phyloP scores from a whole-genome alignment of 2,329 filamentous ascomycete genomes.

The Arthroderma sp. region DNA sequence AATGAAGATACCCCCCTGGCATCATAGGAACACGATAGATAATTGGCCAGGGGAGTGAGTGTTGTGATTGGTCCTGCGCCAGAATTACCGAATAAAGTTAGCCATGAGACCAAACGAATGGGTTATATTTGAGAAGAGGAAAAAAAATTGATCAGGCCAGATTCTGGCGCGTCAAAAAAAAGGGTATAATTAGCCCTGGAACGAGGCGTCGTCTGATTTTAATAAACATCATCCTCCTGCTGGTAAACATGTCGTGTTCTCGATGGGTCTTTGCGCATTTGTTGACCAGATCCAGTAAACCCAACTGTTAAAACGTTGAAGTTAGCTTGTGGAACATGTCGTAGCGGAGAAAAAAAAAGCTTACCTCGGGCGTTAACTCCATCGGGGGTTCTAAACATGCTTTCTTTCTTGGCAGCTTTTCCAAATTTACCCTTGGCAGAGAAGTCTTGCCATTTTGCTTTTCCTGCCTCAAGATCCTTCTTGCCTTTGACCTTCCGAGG shows the following conservation, averaged over 20 bases:
- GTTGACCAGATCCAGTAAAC: slow-evolving; percentile 87
- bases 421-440: slow-evolving; percentile 54
- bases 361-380: slow-evolving; percentile 74
- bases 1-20: no score
- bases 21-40: no score
- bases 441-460: slow-evolving; percentile 93
- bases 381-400: slow-evolving; percentile 92
- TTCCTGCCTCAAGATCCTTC: slow-evolving; percentile 79
- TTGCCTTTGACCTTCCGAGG: slow-evolving; percentile 73
- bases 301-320: slow-evolving; percentile 50
- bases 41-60: no score
- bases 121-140: background rate
- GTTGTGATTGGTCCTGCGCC: slow-evolving; percentile 2
- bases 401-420: slow-evolving; percentile 74
- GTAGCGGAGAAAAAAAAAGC: slow-evolving; percentile 15
- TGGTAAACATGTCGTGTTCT: slow-evolving; percentile 77
- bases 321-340: background rate
- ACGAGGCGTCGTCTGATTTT: slow-evolving; percentile 13
- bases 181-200: background rate
- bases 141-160: background rate
- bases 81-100: slow-evolving; percentile 5
- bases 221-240: slow-evolving; percentile 53
- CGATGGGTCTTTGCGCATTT: slow-evolving; percentile 84
- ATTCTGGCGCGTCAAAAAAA: background rate
- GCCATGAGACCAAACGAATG: background rate